Base-by-base conservation (phyloP, 2,329 filamentous ascomycete species). In the Colletotrichum costaricense region DNA sequence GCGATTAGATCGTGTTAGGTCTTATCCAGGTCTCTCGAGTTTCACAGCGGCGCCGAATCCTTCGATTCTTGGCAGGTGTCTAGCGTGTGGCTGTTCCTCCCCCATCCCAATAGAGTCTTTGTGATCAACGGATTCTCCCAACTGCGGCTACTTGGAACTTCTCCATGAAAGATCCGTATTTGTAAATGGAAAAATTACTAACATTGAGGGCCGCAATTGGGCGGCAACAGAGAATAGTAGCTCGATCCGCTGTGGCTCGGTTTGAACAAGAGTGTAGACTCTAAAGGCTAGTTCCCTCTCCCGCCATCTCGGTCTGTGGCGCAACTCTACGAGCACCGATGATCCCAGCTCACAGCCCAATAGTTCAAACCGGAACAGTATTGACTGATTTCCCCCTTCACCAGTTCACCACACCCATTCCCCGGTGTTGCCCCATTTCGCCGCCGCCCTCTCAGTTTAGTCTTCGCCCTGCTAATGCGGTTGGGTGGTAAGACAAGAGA, bases 281-380 rank as follows among this genome's bases (percentile, higher is more conserved):
- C 4, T 6, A 16, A 12, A 42, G 16, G 19, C 16, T 42, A 33
- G 28, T 16, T 58, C 16, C 22, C 19, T 49, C 42, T 58, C 55
- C 28, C 58, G 58, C 8, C 22, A n/a, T 46, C 14, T 26, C 35
- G 58, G 22, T 28, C 42, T 42, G 26, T 52, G 59, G 59, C 59
- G 42, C 59, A 63, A n/a, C 24, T n/a, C n/a, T 63, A 24, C 42
- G 19, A 52, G 60, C 60, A 63, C 46, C 60, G 60, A 63, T 54
- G 60, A 63, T 63, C 60, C 46, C 28, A 8, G 28, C 19, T n/a
- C 12, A 35, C 19, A 19, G 28, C 28, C 28, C 62, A 28, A 49
- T 35, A 35, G 28, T 16, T 30, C 28, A 28, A 49, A 14, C 62
- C 46, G 46, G 62, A 19, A 28, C 22, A 22, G 46, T 54, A n/a